Evolutionary conservation across 2,329 filamentous ascomycete genomes (phyloP).

Genomic region (Geosmithia flava): DNA sequence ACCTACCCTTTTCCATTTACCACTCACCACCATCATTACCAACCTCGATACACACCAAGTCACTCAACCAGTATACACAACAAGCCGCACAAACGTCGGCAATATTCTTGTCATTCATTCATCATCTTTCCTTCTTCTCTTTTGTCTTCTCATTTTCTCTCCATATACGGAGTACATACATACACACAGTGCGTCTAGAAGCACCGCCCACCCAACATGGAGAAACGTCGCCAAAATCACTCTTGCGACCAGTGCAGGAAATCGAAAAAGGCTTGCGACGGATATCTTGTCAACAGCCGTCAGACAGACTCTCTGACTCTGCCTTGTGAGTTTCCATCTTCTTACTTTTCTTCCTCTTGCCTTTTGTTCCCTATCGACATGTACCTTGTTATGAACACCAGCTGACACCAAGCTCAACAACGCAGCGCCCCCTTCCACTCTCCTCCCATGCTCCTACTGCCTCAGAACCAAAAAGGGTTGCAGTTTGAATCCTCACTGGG

Average conservation of each 20-base stretch:
- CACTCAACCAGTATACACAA: too few species aligned
- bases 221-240: conserved; percentile 9
- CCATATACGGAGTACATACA: too few species aligned
- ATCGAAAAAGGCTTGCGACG: conserved; percentile 14
- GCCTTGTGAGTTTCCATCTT: neutral
- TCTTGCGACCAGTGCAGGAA: conserved; percentile 11
- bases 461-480: conserved; percentile 9
- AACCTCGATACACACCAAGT: conserved; percentile 29
- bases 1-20: neutral
- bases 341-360: neutral
- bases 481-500: conserved; percentile 8
- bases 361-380: neutral
- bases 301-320: neutral
- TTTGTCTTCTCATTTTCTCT: too few species aligned
- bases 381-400: neutral
- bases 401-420: neutral
- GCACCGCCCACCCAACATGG: too few species aligned
- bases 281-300: conserved; percentile 3
- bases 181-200: too few species aligned
- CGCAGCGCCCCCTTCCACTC: neutral
- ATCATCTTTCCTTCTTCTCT: too few species aligned
- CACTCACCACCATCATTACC: conserved; percentile 5
- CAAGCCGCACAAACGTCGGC: too few species aligned
- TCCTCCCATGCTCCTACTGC: conserved; percentile 9
- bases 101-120: too few species aligned